A percentile compares a stretch with the other conserved stretches of the same genome.
Conservation (phyloP, 306 rosid genomes). For the Mimosa pudica region DNA sequence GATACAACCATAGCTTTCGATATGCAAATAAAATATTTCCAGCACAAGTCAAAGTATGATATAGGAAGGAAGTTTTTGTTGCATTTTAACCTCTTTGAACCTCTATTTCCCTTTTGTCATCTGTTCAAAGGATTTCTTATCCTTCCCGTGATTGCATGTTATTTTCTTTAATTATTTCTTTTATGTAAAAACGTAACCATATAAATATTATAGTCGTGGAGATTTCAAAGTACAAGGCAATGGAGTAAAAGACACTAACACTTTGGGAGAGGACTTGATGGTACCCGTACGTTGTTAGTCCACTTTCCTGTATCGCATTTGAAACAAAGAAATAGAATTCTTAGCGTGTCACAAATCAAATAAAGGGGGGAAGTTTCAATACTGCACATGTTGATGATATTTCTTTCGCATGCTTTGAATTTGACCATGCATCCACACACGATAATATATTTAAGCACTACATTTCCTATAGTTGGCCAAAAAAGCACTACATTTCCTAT, state of each 20-base stretch:
- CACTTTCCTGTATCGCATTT: slow-evolving; percentile 23
- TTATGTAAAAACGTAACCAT: not conserved
- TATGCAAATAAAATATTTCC: not conserved
- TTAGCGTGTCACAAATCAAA: not conserved
- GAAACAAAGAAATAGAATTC: not conserved
- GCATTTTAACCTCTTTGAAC: slow-evolving; percentile 2
- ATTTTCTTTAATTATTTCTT: not conserved
- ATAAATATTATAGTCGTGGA: not conserved
- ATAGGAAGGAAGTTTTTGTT: not conserved
- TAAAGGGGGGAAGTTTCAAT: not conserved
- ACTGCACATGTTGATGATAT: not conserved
- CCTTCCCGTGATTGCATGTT: not conserved
- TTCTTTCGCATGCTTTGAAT: not conserved
- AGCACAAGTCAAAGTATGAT: not conserved
- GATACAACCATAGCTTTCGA: not conserved
- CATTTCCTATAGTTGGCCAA: not conserved
- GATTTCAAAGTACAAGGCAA: not conserved
- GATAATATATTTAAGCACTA: not conserved
- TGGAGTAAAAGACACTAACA: not conserved
- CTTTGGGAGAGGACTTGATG: slow-evolving; percentile 14
- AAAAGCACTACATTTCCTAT: not conserved
- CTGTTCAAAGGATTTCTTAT: not conserved
- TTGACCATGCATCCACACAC: not conserved
- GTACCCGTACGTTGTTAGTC: not conserved
- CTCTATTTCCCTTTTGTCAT: not conserved